phyloP scores from a whole-genome alignment of 2,329 filamentous ascomycete species.

The Botrytis medusae region DNA sequence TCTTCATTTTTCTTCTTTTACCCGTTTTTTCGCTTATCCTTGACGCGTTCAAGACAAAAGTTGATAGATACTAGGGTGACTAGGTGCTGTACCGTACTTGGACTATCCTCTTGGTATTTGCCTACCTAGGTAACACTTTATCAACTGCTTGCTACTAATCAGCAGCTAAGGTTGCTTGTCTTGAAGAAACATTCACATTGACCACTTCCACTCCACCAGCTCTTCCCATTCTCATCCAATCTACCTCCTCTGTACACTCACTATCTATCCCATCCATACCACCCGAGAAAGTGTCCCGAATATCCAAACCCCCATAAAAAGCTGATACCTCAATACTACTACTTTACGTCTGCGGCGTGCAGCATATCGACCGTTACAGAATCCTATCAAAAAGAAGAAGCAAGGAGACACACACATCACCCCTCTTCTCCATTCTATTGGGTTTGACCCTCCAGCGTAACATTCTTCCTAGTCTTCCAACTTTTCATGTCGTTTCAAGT shows the following conservation, averaged over 20 bases:
- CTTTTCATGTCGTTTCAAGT: not conserved
- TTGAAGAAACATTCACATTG: not conserved
- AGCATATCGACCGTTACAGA: not conserved
- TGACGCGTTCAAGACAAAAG: not conserved
- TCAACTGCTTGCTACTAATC: too few species aligned
- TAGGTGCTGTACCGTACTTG: too few species aligned
- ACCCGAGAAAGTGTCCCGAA: not conserved
- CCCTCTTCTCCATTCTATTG: not conserved
- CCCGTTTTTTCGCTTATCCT: not conserved
- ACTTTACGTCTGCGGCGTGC: not conserved
- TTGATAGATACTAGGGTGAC: not conserved
- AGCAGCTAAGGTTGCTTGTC: too few species aligned
- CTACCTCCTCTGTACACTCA: not conserved
- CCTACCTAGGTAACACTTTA: not conserved
- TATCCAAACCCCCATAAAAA: not conserved
- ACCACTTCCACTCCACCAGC: not conserved
- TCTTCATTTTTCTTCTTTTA: not conserved
- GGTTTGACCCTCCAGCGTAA: not conserved
- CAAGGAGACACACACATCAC: not conserved
- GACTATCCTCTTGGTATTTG: not conserved
- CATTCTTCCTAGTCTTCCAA: not conserved
- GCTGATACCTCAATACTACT: not conserved
- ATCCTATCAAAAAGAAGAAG: not conserved
- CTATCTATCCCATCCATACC: too few species aligned
- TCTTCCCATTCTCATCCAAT: not conserved